These are phyloP conservation scores for Saccharata proteae DNA, from an alignment of 2,329 filamentous ascomycete species.

Conservation along the genomic window DNA sequence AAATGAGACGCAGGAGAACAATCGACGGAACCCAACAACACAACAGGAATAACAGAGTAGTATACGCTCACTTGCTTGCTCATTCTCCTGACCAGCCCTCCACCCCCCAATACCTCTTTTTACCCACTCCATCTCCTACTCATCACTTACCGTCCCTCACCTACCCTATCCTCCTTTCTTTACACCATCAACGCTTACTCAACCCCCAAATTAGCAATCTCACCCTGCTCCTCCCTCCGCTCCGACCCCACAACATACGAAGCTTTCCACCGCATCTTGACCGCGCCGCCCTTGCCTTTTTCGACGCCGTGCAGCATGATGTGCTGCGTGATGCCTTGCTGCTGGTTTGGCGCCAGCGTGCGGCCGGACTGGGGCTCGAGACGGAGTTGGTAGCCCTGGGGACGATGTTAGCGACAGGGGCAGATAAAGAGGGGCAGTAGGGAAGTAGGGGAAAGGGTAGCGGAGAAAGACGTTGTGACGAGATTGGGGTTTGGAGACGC, in stretches of 20 bases:
- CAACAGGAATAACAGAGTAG: no score
- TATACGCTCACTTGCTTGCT: no score
- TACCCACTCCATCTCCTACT: no score
- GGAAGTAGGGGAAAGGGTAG: not conserved
- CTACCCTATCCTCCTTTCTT: not conserved
- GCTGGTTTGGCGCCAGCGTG: slow-evolving; percentile 56
- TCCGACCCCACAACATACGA: slow-evolving; percentile 59
- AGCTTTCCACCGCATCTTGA: slow-evolving; percentile 84
- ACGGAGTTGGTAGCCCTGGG: slow-evolving; percentile 64
- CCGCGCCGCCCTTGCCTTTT: slow-evolving; percentile 57
- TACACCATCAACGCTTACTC: slow-evolving; percentile 32
- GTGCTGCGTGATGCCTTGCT: slow-evolving; percentile 68
- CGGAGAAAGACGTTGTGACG: slow-evolving; percentile 1
- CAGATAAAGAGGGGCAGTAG: not conserved
- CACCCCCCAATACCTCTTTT: no score
- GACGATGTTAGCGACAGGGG: not conserved
- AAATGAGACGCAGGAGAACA: no score
- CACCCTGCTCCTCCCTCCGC: slow-evolving; percentile 66
- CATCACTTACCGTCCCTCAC: no score
- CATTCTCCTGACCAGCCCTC: no score
- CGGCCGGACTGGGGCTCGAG: slow-evolving; percentile 79
- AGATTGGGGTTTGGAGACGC: slow-evolving; percentile 9
- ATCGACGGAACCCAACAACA: no score
- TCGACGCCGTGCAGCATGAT: slow-evolving; percentile 69
- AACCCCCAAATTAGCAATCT: slow-evolving; percentile 68